These are phyloP conservation scores for Cytospora piceicola DNA, from an alignment of 2,329 filamentous ascomycete genomes.

Conservation along the genomic window DNA sequence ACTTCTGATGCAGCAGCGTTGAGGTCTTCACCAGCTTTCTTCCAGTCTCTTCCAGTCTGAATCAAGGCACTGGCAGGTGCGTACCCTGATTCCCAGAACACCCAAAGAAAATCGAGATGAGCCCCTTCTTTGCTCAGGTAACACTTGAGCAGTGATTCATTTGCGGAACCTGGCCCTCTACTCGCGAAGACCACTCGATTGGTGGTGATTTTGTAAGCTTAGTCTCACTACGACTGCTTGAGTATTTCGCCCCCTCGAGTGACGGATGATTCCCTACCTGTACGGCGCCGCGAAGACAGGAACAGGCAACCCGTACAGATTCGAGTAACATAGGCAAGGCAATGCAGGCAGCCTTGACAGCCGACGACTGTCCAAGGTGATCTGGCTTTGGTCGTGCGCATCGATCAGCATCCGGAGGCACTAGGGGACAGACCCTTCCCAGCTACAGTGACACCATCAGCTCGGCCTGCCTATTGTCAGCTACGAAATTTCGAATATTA, in stretches of 20 bases:
- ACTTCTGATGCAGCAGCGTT: too few relatives aligned
- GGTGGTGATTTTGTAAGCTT: background rate
- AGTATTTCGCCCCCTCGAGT: background rate
- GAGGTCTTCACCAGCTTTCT: too few relatives aligned
- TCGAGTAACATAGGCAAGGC: too few relatives aligned
- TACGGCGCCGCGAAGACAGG: background rate
- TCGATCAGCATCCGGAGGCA: background rate
- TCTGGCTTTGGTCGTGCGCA: background rate
- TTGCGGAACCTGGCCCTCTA: too few relatives aligned
- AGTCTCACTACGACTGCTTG: background rate
- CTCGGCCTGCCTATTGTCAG: background rate
- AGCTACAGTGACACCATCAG: background rate
- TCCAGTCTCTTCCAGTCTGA: too few relatives aligned
- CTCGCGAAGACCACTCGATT: background rate
- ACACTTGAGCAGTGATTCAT: background rate
- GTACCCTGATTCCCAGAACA: too few relatives aligned
- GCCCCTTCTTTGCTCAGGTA: too few relatives aligned
- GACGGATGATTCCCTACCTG: background rate
- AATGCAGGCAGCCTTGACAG: conserved; percentile 11
- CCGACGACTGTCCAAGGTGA: background rate
- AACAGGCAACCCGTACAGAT: background rate
- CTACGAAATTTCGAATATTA: background rate
- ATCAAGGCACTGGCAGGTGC: too few relatives aligned
- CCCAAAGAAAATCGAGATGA: background rate
- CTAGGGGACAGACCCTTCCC: background rate